These are phyloP conservation scores for Aspergillus sp. DNA, from an alignment of 2,329 filamentous ascomycete species.

Conservation along the genomic window DNA sequence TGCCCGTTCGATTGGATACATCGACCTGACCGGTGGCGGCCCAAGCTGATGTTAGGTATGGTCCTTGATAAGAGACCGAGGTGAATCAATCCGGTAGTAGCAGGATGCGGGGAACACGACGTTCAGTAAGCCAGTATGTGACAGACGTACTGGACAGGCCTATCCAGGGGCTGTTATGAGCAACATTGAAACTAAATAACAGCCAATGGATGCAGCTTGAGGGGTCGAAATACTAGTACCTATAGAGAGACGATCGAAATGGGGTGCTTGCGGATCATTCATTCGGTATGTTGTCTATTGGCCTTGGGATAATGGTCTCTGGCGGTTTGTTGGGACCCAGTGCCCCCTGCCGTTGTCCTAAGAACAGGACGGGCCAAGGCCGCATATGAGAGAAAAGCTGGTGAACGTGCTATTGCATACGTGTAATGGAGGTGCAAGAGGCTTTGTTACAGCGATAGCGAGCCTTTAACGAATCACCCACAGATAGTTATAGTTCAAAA, in stretches of 20 bases:
- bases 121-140: background rate
- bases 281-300: background rate
- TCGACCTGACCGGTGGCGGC: slow-evolving; percentile 32
- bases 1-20: slow-evolving; percentile 25
- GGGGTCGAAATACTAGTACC: background rate
- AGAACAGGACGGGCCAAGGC: background rate
- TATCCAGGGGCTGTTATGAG: background rate
- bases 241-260: background rate
- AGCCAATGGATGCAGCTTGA: background rate
- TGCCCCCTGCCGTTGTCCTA: background rate
- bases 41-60: slow-evolving; percentile 33
- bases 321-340: background rate
- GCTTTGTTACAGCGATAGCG: background rate
- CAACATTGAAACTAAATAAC: background rate
- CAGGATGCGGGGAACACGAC: background rate
- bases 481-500: background rate
- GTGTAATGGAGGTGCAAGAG: background rate
- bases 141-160: background rate
- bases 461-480: background rate
- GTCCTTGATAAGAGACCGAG: slow-evolving; percentile 11
- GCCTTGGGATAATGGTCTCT: background rate
- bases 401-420: background rate
- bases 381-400: background rate
- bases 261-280: background rate
- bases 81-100: background rate